Evolutionary conservation across 192 early-diverging fungal genomes (phyloP), one percentile per base, ranked within the genome.

Genomic region (Entomortierella parvispora): DNA sequence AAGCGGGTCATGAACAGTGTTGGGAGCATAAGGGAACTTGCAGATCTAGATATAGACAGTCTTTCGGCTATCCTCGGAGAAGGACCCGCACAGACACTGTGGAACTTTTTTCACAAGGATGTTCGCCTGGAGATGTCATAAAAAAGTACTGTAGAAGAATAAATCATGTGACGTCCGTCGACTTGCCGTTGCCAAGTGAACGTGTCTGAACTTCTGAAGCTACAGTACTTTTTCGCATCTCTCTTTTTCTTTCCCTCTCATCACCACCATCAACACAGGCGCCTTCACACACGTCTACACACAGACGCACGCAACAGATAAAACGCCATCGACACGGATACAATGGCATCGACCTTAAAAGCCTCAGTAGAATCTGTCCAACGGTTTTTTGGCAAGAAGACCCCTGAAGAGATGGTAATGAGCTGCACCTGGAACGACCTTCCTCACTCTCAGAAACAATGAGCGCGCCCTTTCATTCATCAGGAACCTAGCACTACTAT

Each of bases 1-100:
- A 86, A 88, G 65, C 50, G 65, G 11, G 84, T 98, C 14, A 95
- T 95, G 87, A 81, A 64, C 18, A 81, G 75, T 23, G 91, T 91
- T 17, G 60, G 82, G 15, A 91, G 82, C 55, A 74, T 98, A 11
- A 63, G 81, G 8, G 92, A 88, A 55, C 65, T 98, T 2, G 84
- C 87, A 9, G 77, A 84, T 3, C 64, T 91, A 51, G 69, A 57
- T 1, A 47, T 86, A 40, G 71, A 75, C 0, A 79, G 85, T 18
- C 61, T 93, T 11, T 50, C 68, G 15, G 51, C 64, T 34, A 43
- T 94, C 7, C 45, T 97, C 4, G 95, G 93, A 4, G 61, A 80
- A 8, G 91, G 90, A 31, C 80, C 80, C 0, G 94, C 87, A 0
- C 55, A 65, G 9, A 81, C 81, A 60, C 65, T 96, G 3, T 81